A percentile compares a stretch with the other conserved stretches of the same genome.
These are phyloP conservation scores for grape (Vitis vinifera) DNA, from an alignment of 164 flowering plant species.

Conservation along the genomic window DNA sequence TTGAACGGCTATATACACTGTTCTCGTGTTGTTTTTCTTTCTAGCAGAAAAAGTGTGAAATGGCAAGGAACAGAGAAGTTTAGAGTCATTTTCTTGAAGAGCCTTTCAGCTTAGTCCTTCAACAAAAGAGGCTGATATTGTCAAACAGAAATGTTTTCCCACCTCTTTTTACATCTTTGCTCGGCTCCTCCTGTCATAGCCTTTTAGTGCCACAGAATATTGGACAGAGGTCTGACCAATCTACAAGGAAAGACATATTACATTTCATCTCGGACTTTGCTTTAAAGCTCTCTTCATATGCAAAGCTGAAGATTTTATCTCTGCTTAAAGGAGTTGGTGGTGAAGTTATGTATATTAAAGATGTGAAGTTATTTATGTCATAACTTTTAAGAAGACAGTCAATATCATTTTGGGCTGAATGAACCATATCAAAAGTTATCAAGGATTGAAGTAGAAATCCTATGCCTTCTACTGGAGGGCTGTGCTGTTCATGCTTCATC, in stretches of 20 bases:
- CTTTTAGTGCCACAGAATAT: slow-evolving; percentile 55
- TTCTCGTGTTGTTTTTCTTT: slow-evolving; percentile 22
- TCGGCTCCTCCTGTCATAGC: slow-evolving; percentile 43
- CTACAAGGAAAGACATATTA: slow-evolving; percentile 48
- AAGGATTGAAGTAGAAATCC: slow-evolving; percentile 44
- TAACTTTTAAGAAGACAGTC: slow-evolving; percentile 56
- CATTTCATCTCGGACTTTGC: slow-evolving; percentile 52
- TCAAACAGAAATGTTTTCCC: slow-evolving; percentile 65
- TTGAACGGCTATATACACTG: slow-evolving; percentile 51
- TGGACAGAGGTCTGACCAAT: slow-evolving; percentile 51
- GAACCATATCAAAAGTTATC: slow-evolving; percentile 42
- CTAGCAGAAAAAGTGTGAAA: slow-evolving; percentile 43
- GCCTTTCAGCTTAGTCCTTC: slow-evolving; percentile 52
- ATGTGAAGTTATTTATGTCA: slow-evolving; percentile 40
- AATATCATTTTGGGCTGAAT: slow-evolving; percentile 26
- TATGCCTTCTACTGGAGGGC: slow-evolving; percentile 78
- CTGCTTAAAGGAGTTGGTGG: slow-evolving; percentile 64
- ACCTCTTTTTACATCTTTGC: slow-evolving; percentile 57
- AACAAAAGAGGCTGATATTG: slow-evolving; percentile 69
- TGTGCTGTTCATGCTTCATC: slow-evolving; percentile 23
- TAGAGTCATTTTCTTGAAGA: slow-evolving; percentile 51
- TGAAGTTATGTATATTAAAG: slow-evolving; percentile 41
- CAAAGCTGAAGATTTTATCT: slow-evolving; percentile 68
- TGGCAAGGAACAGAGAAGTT: slow-evolving; percentile 44
- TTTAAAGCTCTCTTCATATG: slow-evolving; percentile 59